Evolutionary conservation across 345 rosid genomes (phyloP), one percentile per base, ranked within the genome.

Genomic region (Salix brachista): DNA sequence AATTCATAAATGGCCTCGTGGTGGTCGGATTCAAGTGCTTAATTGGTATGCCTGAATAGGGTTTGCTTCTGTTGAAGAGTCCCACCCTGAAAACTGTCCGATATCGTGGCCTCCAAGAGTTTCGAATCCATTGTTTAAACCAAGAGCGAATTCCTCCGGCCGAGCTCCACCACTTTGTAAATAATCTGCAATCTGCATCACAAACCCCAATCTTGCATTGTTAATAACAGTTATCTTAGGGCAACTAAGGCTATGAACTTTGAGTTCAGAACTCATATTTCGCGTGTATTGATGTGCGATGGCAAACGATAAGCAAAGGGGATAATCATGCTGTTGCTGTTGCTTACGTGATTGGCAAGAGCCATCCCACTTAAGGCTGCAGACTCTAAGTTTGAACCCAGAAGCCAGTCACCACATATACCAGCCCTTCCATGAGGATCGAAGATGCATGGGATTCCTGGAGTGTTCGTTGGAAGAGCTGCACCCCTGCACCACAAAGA

Each of bases 341-440:
- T 54, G 76, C 92, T 68, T 77, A 90, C 97, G 34, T 95, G 99
- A 80, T 89, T 85, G 39, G 86, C 97, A 16, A 95, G 87, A 58
- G 99, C 86, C 80, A 83, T 88, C 83, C 99, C 97, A 18, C 98
- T 95, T 61, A 91, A 70, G 65, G 98, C 97, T 66, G 99, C 99
- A 1, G 92, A 93, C 86, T 93, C 98, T 54, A 91, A 6, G 82
- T 83, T 93, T 56, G 99, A 93, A 67, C 97, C 98, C 36, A 90
- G 78, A 67, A 93, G 87, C 99, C 99, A 93, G 69, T 93, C 99
- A 10, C 99, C 99, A 28, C 99, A 95, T 65, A 90, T 89, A 46
- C 99, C 98, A 69, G 94, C 96, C 84, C 97, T 90, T 71, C 97
- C 99, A 21, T 80, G 87, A 42, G 97, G 93, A 83, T 95, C 96